phyloP scores from a whole-genome alignment of 177 flowering plant species.

The Vitis hybrid region DNA sequence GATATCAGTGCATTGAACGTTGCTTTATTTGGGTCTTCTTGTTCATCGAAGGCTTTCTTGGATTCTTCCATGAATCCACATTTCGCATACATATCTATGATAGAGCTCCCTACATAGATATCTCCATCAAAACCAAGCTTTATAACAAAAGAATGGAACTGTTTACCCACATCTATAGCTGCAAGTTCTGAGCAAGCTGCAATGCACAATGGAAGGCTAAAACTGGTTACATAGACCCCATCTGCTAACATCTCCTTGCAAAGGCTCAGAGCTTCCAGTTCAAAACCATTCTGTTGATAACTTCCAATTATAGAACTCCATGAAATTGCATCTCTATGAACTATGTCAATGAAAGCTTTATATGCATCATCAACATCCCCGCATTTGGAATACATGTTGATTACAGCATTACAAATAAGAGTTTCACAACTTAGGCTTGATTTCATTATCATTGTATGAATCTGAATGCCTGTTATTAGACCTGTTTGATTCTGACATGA shows the following conservation, averaged over 20 bases:
- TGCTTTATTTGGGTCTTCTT: conserved; percentile 13
- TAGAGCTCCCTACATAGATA: conserved; percentile 23
- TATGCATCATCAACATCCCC: conserved; percentile 18
- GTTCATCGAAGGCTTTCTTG: conserved; percentile 19
- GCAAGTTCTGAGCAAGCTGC: conserved; percentile 26
- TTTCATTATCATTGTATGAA: conserved; percentile 20
- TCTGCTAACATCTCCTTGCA: conserved; percentile 28
- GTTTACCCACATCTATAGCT: conserved; percentile 23
- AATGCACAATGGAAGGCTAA: conserved; percentile 23
- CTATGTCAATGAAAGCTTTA: conserved; percentile 13
- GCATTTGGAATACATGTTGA: conserved; percentile 24
- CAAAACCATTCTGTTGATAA: conserved; percentile 22
- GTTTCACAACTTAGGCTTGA: conserved; percentile 8
- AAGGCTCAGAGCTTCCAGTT: conserved; percentile 25
- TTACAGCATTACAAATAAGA: conserved; percentile 19
- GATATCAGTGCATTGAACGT: conserved; percentile 26
- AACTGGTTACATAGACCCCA: conserved; percentile 15
- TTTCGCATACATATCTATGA: conserved; percentile 30
- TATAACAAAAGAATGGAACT: conserved; percentile 23
- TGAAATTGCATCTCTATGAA: conserved; percentile 20
- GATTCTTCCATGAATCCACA: conserved; percentile 26
- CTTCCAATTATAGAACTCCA: conserved; percentile 30
- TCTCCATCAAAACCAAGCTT: conserved; percentile 23
- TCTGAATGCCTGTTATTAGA: conserved; percentile 21
- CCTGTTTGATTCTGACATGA: conserved; percentile 14